Evolutionary conservation across 441 rosid species (phyloP), one percentile per base, ranked within the genome.

Genomic region (Euphorbia celastroides): DNA sequence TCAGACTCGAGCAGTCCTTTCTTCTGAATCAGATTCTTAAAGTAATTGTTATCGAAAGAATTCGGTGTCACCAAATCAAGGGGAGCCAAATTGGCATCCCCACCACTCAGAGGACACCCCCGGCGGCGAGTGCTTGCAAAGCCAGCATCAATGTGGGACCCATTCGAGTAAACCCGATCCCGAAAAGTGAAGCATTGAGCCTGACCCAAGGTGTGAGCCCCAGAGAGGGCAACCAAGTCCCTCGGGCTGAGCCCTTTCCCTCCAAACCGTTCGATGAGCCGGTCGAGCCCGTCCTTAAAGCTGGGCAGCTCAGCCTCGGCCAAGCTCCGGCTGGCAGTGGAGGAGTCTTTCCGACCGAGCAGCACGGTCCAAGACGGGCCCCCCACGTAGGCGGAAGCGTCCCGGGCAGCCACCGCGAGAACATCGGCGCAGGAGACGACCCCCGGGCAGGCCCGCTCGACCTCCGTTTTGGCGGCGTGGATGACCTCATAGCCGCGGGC

Each of bases 371-470:
- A 84, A 5, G 70, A 74, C 7, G 88, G 89, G 11, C 88, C 82
- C 0, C 88, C 85, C 27, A 84, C 86, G 28, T 72, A 77, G 55
- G 76, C 83, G 13, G 87, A 83, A 19, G 94, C 83, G 51, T 88
- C 91, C 58, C 85, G 75, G 0, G 88, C 86, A 2, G 89, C 88
- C 2, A 86, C 79, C 0, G 86, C 80, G 0, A 88, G 20, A 7
- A 88, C 75, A 75, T 88, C 89, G 5, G 88, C 87, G 2, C 92
- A 86, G 16, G 89, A 88, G 10, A 86, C 84, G 0, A 83, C 71
- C 0, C 88, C 85, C 0, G 90, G 88, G 58, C 87, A 84, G 0
- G 79, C 56, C 22, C 65, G 72, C 69, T 86, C 88, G 0, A 83
- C 79, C 7, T 66, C 70, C 0, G 84, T 7, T 69, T 84, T 84